Conservation (phyloP, 345 rosid genomes). For the Carallia pectinifolia region DNA sequence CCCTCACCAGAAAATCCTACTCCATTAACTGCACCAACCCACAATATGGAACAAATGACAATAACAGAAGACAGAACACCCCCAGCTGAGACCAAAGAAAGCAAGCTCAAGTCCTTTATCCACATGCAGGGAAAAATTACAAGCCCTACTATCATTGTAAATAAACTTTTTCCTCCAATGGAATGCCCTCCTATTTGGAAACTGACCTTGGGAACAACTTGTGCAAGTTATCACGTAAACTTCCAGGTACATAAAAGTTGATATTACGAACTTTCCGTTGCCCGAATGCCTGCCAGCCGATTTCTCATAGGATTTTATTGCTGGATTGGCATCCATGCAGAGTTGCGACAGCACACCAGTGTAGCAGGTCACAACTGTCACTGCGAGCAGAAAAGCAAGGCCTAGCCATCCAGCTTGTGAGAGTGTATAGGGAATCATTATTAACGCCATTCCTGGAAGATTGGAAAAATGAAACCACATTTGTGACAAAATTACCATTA, state of each 20-base stretch:
- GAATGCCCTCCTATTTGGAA: not conserved
- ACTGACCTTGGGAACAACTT: conserved; percentile 17
- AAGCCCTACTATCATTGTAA: conserved; percentile 9
- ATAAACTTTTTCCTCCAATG: conserved; percentile 12
- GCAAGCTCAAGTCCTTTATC: conserved; percentile 17
- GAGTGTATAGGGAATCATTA: conserved; percentile 24
- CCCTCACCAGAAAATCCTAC: conserved; percentile 20
- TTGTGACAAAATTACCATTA: too few relatives aligned
- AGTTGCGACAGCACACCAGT: conserved; percentile 9
- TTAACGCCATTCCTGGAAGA: conserved; percentile 20
- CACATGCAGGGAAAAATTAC: conserved; percentile 15
- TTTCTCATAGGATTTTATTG: conserved; percentile 16
- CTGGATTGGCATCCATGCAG: conserved; percentile 18
- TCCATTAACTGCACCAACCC: conserved; percentile 17
- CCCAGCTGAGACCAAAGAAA: conserved; percentile 16
- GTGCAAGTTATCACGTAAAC: conserved; percentile 21
- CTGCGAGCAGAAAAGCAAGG: conserved; percentile 6
- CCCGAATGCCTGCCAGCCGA: conserved; percentile 14
- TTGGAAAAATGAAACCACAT: not conserved
- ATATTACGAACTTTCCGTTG: conserved; percentile 13
- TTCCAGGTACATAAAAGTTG: conserved; percentile 11
- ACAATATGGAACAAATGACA: not conserved
- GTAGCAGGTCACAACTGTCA: conserved; percentile 11
- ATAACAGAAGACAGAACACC: conserved; percentile 10
- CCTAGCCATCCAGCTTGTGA: conserved; percentile 22